Evolutionary conservation across 805 yeast genomes (phyloP), one percentile per base, ranked within the genome.

Genomic region (Lipomyces sp.): DNA sequence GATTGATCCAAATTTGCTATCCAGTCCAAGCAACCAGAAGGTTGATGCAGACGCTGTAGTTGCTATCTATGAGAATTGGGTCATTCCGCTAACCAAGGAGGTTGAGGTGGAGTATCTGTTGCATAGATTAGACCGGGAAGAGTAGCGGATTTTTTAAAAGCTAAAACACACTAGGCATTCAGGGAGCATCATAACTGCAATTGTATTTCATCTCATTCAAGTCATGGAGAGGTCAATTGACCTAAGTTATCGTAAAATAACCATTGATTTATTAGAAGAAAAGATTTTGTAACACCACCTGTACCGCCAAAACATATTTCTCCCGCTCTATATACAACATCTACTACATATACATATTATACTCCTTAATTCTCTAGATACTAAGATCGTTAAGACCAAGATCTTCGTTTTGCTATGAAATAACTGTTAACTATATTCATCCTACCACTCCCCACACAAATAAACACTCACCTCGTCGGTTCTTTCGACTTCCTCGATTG

Each of bases 91-190:
- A 76, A 95, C 99, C 6, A 95, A 94, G 78, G 89, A 90, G 77
- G 98, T 95, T 30, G 99, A 95, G 80, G 90, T 95, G 32, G 97
- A 94, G 66, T 95, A 95, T 75, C 81, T 95, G 63, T 79, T 95
- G 75, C 84, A 95, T 76, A 84, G 99, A 77, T 79, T 93, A 62
- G 96, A 90, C 72, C 89, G 53, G 18, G 57, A 58, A 50, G 55
- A 53, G 15, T 37, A 37, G 48, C 48, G n/a, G 15, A 42, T 42
- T n/a, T 15, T n/a, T 13, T 6, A 5, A 42, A 37, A 13, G 42
- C 24, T 24, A 1, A 24, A 24, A 24, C 24, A 24, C 24, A 24
- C 24, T 24, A 24, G 24, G 24, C 24, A 24, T 24, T 24, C 24
- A 24, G 24, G 24, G 24, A 24, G 24, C 24, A 24, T 24, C 24